Evolutionary conservation across 108 stramenopile species (phyloP), one percentile per base, ranked within the genome.

Genomic region (Conticribra guillardii): DNA sequence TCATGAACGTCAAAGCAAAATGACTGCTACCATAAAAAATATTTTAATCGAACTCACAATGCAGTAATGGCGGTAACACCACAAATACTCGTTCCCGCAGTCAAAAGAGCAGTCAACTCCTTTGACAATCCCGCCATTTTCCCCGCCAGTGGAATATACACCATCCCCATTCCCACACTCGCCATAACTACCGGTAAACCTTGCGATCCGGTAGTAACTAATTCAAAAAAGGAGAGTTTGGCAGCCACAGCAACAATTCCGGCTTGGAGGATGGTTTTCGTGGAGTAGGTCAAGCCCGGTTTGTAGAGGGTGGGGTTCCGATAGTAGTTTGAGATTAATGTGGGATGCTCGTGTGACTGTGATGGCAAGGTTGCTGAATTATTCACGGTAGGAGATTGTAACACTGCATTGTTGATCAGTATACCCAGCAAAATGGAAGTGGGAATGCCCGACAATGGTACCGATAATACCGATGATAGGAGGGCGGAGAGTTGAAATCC

Each of bases 61-160:
- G 83, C 87, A 14, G 82, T 81, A 54, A 87, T 85, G 32, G 87
- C 87, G 2, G 87, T 87, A 23, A 87, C 87, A 8, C 87, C 87
- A 69, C 87, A 87, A 66, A 87, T 85, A 34, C 69, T 71, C 7
- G 84, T 85, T 17, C 87, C 87, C 1, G 87, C 84, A 31, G 82
- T 77, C 54, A 87, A 60, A 32, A 87, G 76, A 8, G 73, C 53
- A 49, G 75, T 64, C 70, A 83, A 71, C 66, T 76, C 55, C 22
- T 23, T 54, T 17, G 79, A 54, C 27, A 87, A 64, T 46, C 84
- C 84, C 4, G 79, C 79, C 56, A 69, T 23, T 26, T 48, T 53
- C 14, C 74, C 82, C 17, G 70, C 74, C 3, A 83, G 28, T 3
- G 84, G 84, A 57, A 85, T 81, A 33, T 76, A 73, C 28, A 78